Evolutionary conservation across 768 basidiomycete species (phyloP), one percentile per base, ranked within the genome.

Genomic region (Fomitopsis pulvina): DNA sequence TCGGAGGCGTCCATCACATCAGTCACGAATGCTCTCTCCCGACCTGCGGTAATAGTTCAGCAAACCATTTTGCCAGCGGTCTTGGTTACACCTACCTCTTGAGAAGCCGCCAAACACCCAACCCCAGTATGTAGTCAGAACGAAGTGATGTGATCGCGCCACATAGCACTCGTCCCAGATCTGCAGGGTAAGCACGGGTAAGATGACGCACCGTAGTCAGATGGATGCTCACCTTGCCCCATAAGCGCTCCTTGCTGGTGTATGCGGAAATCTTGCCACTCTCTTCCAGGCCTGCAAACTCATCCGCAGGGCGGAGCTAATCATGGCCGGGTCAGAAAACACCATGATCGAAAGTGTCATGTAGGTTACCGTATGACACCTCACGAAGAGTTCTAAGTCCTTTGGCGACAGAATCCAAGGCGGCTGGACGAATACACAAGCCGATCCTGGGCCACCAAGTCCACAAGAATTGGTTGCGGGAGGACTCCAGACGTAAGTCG

Each of bases 81-180:
- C 11, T 37, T 21, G 3, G 12, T 20, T 11, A 18, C 10, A 54
- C 66, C 40, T 37, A 68, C 73, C 69, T 39, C 51, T 41, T 18
- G 72, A 68, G 54, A 75, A 75, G 9, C 61, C 65, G 5, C 73
- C 73, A 29, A 74, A 72, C 6, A 68, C 65, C 73, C 73, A 75
- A 30, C 67, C 65, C 18, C 61, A 65, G 39, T 75, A 74, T 11
- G 66, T 71, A 14, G 71, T 73, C n/a, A 74, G 37, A 21, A 75
- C 65, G 50, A 73, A 75, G 60, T 63, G 71, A 0, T 58, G 68
- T 38, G 64, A 68, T 27, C 61, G n/a, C 58, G 34, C 57, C 64
- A n/a, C 58, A 59, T 63, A 47, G 43, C 73, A 75, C 11, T 62
- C 48, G 46, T 75, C 73, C 66, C 68, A 74, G 21, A 74, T 32